phyloP scores from a whole-genome alignment of 2,329 filamentous ascomycete species.

The Fusarium nematophilum region DNA sequence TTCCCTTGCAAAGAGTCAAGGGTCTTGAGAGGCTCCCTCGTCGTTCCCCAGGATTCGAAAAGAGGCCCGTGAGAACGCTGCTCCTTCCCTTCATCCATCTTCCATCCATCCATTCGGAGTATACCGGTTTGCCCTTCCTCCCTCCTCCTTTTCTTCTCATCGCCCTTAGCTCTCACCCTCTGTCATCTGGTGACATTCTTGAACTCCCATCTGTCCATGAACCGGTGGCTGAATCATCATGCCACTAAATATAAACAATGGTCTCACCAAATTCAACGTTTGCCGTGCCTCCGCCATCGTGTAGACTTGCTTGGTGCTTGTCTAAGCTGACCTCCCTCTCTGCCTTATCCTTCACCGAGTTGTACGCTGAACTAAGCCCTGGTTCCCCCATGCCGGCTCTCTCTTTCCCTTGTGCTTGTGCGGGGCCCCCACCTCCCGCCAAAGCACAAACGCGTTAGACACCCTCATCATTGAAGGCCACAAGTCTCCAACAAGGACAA shows the following conservation, averaged over 20 bases:
- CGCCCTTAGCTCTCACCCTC: not conserved
- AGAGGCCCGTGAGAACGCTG: not conserved
- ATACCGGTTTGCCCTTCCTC: not conserved
- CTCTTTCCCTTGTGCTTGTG: constrained; percentile 13
- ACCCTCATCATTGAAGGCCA: too few relatives aligned
- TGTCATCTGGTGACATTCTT: not conserved
- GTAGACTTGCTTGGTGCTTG: not conserved
- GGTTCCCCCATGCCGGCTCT: not conserved
- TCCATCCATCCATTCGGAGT: constrained; percentile 2
- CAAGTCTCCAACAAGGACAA: too few relatives aligned
- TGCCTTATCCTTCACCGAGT: not conserved
- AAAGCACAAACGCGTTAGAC: constrained; percentile 8
- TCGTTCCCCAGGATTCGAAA: not conserved
- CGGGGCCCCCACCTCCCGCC: constrained; percentile 34
- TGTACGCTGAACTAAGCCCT: not conserved
- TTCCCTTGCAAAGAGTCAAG: too few relatives aligned
- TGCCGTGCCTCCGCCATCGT: not conserved
- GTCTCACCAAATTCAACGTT: not conserved
- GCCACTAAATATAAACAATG: constrained; percentile 7
- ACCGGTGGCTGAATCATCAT: constrained; percentile 17
- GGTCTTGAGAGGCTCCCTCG: not conserved
- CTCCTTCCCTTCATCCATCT: constrained; percentile 7
- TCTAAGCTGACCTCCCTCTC: constrained; percentile 2
- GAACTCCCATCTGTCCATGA: constrained; percentile 18
- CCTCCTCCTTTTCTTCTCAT: not conserved